Base-by-base conservation (phyloP, 2,329 filamentous ascomycete species). In the Lachnellula occidentalis region DNA sequence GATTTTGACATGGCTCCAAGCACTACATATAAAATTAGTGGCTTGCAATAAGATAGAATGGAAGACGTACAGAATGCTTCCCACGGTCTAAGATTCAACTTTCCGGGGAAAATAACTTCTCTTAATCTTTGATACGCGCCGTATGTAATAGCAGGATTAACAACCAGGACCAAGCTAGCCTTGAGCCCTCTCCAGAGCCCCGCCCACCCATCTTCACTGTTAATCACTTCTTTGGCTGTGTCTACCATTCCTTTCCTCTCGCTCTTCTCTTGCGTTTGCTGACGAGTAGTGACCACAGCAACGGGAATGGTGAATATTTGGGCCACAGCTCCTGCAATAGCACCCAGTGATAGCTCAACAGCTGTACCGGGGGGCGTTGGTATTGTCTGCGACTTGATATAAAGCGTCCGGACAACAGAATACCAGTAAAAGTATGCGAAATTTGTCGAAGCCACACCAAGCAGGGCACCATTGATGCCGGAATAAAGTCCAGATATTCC, bases 381-480 rank as follows among this genome's bases (percentile, higher is more conserved):
- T 41, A 81, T 75, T 61, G 80, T 81, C 62, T 74, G 74, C 22
- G 77, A 78, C 34, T 77, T 78, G 61, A 89, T 73, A 71, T 97
- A 97, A 19, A 96, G 72, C 15, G 83, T 83, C 59, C 94, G 85
- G 34, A 96, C 90, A 27, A 94, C 75, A 5, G 90, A 92, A 71
- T 97, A 97, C 92, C 92, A 97, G 76, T 99, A 99, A 71, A 99
- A 99, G 75, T 99, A 99, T 66, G 94, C 94, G 70, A 99, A 99
- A 73, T 99, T 99, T 50, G 92, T 97, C 24, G 92, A 96, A 1
- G 91, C 92, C 36, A 99, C 94, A 51, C 94, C 94, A 50, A 97
- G 75, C 17, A 99, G 77, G 4, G 92, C 85, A 49, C 92, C 92
- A 57, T 83, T 80, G 70, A 99, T 92, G 57, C 94, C 94, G 50